phyloP scores from a whole-genome alignment of 768 basidiomycete genomes.

The Amanita rimosa region DNA sequence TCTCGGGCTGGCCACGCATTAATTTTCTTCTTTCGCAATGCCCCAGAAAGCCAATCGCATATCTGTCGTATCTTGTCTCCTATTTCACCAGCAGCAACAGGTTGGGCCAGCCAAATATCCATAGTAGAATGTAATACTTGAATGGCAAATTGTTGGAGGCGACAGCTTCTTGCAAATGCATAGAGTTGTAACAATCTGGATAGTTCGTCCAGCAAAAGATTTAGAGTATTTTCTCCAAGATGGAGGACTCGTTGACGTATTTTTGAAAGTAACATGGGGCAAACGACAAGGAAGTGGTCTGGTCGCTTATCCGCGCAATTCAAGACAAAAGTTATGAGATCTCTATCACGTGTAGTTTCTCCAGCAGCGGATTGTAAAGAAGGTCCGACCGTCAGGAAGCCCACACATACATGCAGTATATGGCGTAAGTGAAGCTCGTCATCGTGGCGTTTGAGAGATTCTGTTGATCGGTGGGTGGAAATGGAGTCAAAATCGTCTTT shows the following conservation, averaged over 20 bases:
- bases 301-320: slow-evolving; percentile 27
- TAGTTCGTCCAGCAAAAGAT: slow-evolving; percentile 42
- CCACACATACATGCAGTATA: slow-evolving; percentile 41
- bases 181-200: slow-evolving; percentile 42
- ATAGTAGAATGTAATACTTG: slow-evolving; percentile 55
- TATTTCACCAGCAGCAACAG: slow-evolving; percentile 22
- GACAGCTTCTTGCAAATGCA: slow-evolving; percentile 40
- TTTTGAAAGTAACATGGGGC: slow-evolving; percentile 41
- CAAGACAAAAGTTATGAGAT: slow-evolving; percentile 42
- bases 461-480: slow-evolving; percentile 18
- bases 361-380: slow-evolving; percentile 46
- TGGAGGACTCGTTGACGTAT: slow-evolving; percentile 44
- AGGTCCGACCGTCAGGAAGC: slow-evolving; percentile 53
- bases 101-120: slow-evolving; percentile 38
- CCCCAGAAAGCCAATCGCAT: slow-evolving; percentile 40
- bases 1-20: slow-evolving; percentile 64
- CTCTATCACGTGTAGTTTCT: slow-evolving; percentile 51
- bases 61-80: slow-evolving; percentile 35
- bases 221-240: slow-evolving; percentile 38
- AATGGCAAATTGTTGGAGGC: slow-evolving; percentile 41
- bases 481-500: slow-evolving; percentile 50
- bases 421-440: slow-evolving; percentile 19
- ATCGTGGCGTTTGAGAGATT: slow-evolving; percentile 15
- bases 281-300: slow-evolving; percentile 49
- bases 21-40: slow-evolving; percentile 28